phyloP scores from a whole-genome alignment of 306 rosid genomes.

The Fagus crenata region DNA sequence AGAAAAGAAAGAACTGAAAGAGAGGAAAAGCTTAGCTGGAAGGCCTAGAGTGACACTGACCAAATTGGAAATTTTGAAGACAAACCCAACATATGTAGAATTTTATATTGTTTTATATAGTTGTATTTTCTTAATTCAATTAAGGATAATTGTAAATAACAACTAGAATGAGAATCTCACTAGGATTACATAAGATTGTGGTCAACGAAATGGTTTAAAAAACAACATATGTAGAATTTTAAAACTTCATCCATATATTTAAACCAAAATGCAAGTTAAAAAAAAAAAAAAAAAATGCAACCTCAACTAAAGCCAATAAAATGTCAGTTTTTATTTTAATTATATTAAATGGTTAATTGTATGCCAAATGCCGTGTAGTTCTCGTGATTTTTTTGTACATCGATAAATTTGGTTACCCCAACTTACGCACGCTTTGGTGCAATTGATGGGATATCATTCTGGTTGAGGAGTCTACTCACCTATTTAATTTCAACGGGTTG shows the following conservation, averaged over 20 bases:
- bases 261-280: background rate
- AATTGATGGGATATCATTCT: too few species aligned
- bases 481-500: too few species aligned
- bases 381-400: too few species aligned
- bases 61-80: constrained; percentile 27
- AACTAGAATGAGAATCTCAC: background rate
- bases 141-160: background rate
- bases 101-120: too few species aligned
- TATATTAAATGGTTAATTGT: too few species aligned
- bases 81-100: constrained; percentile 11
- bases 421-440: background rate
- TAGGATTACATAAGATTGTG: constrained; percentile 3
- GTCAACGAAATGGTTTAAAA: background rate
- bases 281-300: background rate
- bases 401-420: too few species aligned
- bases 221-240: background rate
- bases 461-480: too few species aligned
- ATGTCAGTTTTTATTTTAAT: too few species aligned
- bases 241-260: background rate
- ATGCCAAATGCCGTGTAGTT: too few species aligned
- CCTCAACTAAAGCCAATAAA: background rate
- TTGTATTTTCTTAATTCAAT: background rate
- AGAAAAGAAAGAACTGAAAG: constrained; percentile 19
- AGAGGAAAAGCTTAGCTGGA: constrained; percentile 30
- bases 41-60: constrained; percentile 25